Evolutionary conservation across 805 yeast genomes (phyloP), one percentile per base, ranked within the genome.

Genomic region (Candida silvicultrix): DNA sequence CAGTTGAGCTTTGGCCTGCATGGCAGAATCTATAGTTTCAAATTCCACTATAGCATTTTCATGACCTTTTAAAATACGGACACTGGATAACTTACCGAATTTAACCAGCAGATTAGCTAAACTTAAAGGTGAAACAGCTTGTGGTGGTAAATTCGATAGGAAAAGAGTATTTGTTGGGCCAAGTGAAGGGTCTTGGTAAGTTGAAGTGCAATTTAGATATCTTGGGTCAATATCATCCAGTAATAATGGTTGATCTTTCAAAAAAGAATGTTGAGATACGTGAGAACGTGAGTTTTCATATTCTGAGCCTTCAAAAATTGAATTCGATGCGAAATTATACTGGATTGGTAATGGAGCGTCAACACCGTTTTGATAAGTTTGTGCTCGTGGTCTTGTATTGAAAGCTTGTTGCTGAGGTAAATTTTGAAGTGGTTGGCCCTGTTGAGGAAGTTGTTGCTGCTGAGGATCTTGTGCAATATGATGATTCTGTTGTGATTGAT

Each of bases 131-230:
- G 80, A 71, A 15, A 73, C 67, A 4, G 69, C 61, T 19, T 64
- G 64, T 1, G 79, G 64, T 12, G 97, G 97, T 43, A 92, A 73
- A 58, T 90, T 89, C 40, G 89, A 86, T 45, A 94, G 71, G 52
- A 90, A 73, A 40, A 92, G 70, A 12, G 88, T 81, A 53, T 84
- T 79, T 1, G 96, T 81, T 16, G 95, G 95, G 16, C 85, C 81
- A 53, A 88, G 60, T 40, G 80, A 69, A 4, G 86, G 74, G 57
- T 84, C 88, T 45, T 82, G 84, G 54, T 80, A 80, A 38, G 85
- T 79, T 2, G 90, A 80, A n/a, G 84, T 82, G 67, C 84, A 72
- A 38, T 77, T 72, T 37, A 83, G 67, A 34, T 74, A 69, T 25
- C 75, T 65, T 46, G 83, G 80, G 51, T 83, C 83, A 38, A 80